Conservation (phyloP, 2,329 filamentous ascomycete species). For the Phialemoniopsis sp. region DNA sequence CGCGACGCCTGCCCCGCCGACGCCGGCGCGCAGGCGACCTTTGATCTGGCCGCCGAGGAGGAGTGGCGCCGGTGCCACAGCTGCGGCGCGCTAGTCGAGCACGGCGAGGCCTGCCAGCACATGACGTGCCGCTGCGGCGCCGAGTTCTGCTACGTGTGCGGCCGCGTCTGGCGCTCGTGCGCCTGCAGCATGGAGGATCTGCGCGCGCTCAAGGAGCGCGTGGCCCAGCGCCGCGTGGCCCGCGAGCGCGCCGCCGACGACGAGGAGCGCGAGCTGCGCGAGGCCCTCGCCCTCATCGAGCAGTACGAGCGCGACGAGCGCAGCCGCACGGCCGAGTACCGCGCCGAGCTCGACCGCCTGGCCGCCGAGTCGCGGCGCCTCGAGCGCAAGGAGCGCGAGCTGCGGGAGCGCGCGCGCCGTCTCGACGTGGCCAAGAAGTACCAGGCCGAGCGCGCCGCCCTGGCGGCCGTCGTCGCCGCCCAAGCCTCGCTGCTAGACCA, state of each 20-base stretch:
- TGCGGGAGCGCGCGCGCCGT: conserved; percentile 31
- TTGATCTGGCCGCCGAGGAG: conserved; percentile 60
- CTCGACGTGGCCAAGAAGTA: conserved; percentile 3
- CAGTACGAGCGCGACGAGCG: conserved; percentile 44
- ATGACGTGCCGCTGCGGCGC: conserved; percentile 82
- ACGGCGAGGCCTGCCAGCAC: conserved; percentile 76
- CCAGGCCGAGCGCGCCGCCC: neutral
- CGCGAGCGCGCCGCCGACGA: conserved; percentile 11
- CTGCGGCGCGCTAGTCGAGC: conserved; percentile 70
- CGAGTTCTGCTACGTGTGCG: conserved; percentile 83
- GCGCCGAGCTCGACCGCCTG: conserved; percentile 28
- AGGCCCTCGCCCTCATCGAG: conserved; percentile 28
- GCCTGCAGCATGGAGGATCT: conserved; percentile 52
- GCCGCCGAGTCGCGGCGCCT: conserved; percentile 29
- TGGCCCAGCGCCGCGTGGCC: conserved; percentile 24
- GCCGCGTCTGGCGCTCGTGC: conserved; percentile 68
- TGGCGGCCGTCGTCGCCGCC: conserved; percentile 5
- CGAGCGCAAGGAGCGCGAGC: conserved; percentile 31
- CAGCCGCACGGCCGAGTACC: conserved; percentile 30
- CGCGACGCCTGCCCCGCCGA: conserved; percentile 42
- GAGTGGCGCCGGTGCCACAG: conserved; percentile 72
- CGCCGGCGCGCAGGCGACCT: conserved; percentile 39
- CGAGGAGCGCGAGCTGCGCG: conserved; percentile 4
- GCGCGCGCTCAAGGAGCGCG: conserved; percentile 28
- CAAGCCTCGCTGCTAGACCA: conserved; percentile 33